These are phyloP conservation scores for Macadamia integrifolia DNA, from an alignment of 164 flowering plant species.

Conservation along the genomic window DNA sequence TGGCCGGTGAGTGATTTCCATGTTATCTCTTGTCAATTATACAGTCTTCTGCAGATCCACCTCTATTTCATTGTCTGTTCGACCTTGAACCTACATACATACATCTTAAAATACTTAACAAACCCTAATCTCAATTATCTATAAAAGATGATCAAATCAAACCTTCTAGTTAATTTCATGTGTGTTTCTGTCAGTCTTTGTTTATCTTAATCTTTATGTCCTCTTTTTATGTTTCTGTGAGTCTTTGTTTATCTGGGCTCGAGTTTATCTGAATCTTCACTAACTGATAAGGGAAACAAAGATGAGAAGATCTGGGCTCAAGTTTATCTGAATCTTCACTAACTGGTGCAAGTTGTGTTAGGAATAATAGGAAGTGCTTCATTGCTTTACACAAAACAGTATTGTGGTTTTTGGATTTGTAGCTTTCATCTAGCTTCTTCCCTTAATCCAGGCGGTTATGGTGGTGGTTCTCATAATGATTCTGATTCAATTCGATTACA, in stretches of 20 bases:
- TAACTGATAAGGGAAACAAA: too few species aligned
- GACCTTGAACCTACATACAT: slow-evolving; percentile 8
- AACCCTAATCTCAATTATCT: not conserved
- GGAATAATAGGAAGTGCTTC: too few species aligned
- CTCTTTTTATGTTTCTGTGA: not conserved
- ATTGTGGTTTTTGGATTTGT: too few species aligned
- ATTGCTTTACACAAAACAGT: too few species aligned
- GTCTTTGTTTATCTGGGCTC: too few species aligned
- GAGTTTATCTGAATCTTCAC: too few species aligned
- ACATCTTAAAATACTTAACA: too few species aligned
- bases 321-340: not conserved
- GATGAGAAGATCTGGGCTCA: too few species aligned
- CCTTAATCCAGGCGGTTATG: too few species aligned
- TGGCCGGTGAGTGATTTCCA: slow-evolving; percentile 9
- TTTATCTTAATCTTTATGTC: not conserved
- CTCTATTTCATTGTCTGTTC: slow-evolving; percentile 20
- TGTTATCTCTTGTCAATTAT: slow-evolving; percentile 12
- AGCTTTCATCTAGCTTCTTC: too few species aligned
- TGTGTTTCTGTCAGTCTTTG: not conserved
- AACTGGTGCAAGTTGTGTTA: not conserved
- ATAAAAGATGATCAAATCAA: not conserved
- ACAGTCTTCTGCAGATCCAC: slow-evolving; percentile 5
- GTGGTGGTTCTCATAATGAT: too few species aligned
- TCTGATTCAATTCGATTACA: too few species aligned
- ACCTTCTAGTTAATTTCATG: not conserved